Evolutionary conservation across 441 rosid species (phyloP).

Genomic region (Breynia disticha): DNA sequence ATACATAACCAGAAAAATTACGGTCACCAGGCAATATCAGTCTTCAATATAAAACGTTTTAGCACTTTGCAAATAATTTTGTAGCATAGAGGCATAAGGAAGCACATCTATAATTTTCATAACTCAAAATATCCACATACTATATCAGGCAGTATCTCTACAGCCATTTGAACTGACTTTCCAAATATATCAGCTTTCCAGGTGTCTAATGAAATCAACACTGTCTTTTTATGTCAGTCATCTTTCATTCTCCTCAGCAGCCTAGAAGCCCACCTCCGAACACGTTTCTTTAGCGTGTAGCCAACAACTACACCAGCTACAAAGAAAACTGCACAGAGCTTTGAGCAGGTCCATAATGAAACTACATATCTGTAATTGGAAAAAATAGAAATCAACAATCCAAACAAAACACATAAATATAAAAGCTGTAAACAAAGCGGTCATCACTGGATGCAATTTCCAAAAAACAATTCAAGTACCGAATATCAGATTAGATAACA

Average conservation of each 20-base stretch:
- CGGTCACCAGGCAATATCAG: too few relatives aligned
- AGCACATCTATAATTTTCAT: neutral
- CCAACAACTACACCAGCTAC: conserved; percentile 72
- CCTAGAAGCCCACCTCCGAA: conserved; percentile 60
- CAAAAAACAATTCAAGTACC: neutral
- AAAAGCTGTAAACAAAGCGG: too few relatives aligned
- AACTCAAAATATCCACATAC: too few relatives aligned
- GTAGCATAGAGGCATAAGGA: neutral
- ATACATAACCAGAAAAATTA: neutral
- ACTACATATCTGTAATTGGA: conserved; percentile 42
- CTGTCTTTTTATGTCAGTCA: conserved; percentile 27
- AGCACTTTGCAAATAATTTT: too few relatives aligned
- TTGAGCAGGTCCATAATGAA: conserved; percentile 64
- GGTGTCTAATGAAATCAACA: neutral
- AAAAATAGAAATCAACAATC: neutral
- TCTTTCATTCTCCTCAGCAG: conserved; percentile 63
- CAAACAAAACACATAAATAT: neutral
- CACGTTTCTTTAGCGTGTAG: conserved; percentile 67
- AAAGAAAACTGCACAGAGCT: conserved; percentile 63
- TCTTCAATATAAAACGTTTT: too few relatives aligned
- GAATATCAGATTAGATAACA: neutral
- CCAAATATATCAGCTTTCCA: neutral
- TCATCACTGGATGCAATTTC: too few relatives aligned
- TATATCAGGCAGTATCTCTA: too few relatives aligned
- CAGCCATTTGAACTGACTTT: too few relatives aligned